Evolutionary conservation across 2,329 filamentous ascomycete species (phyloP), one percentile per base, ranked within the genome.

Genomic region (Monosporascus sp.): DNA sequence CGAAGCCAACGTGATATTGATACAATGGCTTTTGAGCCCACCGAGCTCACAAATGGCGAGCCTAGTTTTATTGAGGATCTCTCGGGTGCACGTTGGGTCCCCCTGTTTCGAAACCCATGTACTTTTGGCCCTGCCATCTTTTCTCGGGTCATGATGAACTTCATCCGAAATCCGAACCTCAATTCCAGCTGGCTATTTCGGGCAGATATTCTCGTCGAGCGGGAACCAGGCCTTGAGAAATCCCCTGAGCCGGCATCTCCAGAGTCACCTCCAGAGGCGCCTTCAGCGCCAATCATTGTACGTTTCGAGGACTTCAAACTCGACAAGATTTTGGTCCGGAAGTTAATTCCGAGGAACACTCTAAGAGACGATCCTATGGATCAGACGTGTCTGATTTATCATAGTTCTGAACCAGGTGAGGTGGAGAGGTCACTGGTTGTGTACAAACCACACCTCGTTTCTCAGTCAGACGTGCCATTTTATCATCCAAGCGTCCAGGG

Each of bases 401-500:
- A 64, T 59, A 63, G 54, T 51, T 65, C 68, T 6, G 62, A 64
- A 17, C 55, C 61, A 38, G 58, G 56, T 41, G 64, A 70, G 20
- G 63, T 65, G 26, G 61, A 66, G 52, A 70, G 72, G 31, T 80
- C 78, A 35, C 71, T 93, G 50, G 82, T 96, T 17, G 70, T 95
- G 37, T 96, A 95, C 67, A 77, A 88, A 6, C 91, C 93, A 7
- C 91, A 96, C 69, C 77, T 84, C 8, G 68, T 77, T 35, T 73
- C 74, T 1, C 73, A 79, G 11, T 76, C 80, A 16, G 80, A 87
- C 3, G 79, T 94, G 56, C 93, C 93, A 1, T 96, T 88, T 71
- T 97, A 97, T 70, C 92, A 97, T 66, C 93, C 93, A 22, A 78
- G 80, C 50, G 86, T 96, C 22, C 79, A 78, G 50, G 84, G 82